phyloP scores from a whole-genome alignment of 2,329 filamentous ascomycete species.

The Hymenoscyphus occultus region DNA sequence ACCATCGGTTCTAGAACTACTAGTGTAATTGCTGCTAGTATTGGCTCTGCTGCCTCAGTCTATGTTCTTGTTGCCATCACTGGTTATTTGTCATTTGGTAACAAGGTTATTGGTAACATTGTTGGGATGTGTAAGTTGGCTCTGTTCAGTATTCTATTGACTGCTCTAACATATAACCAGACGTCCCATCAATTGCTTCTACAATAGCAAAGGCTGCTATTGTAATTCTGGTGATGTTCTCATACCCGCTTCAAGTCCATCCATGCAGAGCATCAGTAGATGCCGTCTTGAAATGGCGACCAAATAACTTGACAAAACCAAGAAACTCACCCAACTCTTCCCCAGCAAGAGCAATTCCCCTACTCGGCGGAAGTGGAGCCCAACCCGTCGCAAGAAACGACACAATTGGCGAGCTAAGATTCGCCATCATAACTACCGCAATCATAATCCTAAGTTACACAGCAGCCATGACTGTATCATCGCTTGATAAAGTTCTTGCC shows the following conservation, averaged over 20 bases:
- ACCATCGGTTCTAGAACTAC: slow-evolving; percentile 55
- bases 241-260: slow-evolving; percentile 91
- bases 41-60: slow-evolving; percentile 80
- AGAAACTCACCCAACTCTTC: slow-evolving; percentile 37
- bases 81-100: slow-evolving; percentile 92
- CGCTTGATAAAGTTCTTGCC: slow-evolving; percentile 84
- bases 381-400: slow-evolving; percentile 48
- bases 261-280: slow-evolving; percentile 94
- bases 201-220: slow-evolving; percentile 95
- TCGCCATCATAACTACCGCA: slow-evolving; percentile 81
- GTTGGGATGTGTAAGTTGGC: slow-evolving; percentile 75
- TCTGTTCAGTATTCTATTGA: not conserved
- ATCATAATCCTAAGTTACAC: slow-evolving; percentile 84
- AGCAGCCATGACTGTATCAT: slow-evolving; percentile 86
- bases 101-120: slow-evolving; percentile 87
- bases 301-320: slow-evolving; percentile 42
- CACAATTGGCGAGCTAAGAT: slow-evolving; percentile 80
- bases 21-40: slow-evolving; percentile 75
- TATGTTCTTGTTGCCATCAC: slow-evolving; percentile 93
- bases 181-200: slow-evolving; percentile 72
- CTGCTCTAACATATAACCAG: slow-evolving; percentile 36
- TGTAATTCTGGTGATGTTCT: slow-evolving; percentile 93
- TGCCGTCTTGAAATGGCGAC: slow-evolving; percentile 90
- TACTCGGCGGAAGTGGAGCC: slow-evolving; percentile 45
- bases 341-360: slow-evolving; percentile 40